Base-by-base conservation (phyloP, 257 asterid species). In the Petrea volubilis region DNA sequence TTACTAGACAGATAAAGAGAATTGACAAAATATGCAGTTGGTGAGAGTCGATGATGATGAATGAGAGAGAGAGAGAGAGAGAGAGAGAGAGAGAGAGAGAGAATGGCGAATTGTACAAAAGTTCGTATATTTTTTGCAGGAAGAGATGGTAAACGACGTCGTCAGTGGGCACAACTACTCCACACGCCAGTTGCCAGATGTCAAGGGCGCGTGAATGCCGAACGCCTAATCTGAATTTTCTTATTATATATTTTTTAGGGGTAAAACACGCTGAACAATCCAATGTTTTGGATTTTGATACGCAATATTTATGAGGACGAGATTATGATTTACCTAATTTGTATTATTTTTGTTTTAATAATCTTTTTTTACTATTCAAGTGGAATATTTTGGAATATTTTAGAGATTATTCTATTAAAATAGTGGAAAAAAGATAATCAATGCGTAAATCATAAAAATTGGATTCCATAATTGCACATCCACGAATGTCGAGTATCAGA, bases 161-260 rank as follows among this genome's bases (percentile, higher is more conserved):
- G 83, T 73, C 71, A 25, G 0, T 8, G 9, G 64, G 58, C 75
- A 21, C 60, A 61, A 64, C 79, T 60, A 74, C 80, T 65, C 75
- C 84, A 77, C 87, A 77, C 80, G 84, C 84, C 81, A 49, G 31
- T 59, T 29, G 84, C 82, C 78, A 50, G 25, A 2, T 31, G 9
- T 8, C 46, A 3, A 20, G 65, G 65, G 68, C 76, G 79, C 67
- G 81, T 82, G 79, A 6, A 23, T 1, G 31, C 77, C 76, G 20
- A 57, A 71, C 71, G 77, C 77, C 73, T 58, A 17, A 20, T 46
- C 56, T 20, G 50, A 40, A 18, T 46, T 36, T 61, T 15, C 8
- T 64, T 21, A 27, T 72, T 31, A 27, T 20, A 41, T 15, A 10
- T 46, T 51, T 8, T 33, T 3, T 23, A n/a, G n/a, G 8, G 7